phyloP scores from a whole-genome alignment of 2,329 filamentous ascomycete genomes.

The Fusarium ramigenum region DNA sequence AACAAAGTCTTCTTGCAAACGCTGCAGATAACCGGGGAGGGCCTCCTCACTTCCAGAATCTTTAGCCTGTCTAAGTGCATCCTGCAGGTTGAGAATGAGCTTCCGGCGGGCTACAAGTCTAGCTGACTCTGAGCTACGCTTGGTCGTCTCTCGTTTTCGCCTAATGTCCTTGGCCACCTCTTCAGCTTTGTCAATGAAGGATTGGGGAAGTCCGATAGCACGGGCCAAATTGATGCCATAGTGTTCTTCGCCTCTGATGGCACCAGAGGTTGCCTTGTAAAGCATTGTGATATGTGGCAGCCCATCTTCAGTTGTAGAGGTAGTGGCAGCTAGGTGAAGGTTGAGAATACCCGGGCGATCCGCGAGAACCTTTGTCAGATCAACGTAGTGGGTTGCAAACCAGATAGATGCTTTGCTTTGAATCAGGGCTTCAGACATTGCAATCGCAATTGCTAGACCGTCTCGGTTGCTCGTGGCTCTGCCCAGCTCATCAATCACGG shows the following conservation, averaged over 20 bases:
- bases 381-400: conserved; percentile 93
- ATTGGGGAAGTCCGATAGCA: conserved; percentile 75
- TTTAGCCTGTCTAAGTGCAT: conserved; percentile 75
- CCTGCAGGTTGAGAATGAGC: conserved; percentile 76
- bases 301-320: conserved; percentile 59
- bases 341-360: conserved; percentile 83
- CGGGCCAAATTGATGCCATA: conserved; percentile 88
- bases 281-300: conserved; percentile 80
- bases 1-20: conserved; percentile 76
- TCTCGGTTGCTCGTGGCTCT: conserved; percentile 90
- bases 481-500: conserved; percentile 91
- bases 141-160: conserved; percentile 64
- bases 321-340: conserved; percentile 80
- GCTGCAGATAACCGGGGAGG: conserved; percentile 54
- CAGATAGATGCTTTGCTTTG: conserved; percentile 82
- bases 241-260: conserved; percentile 70
- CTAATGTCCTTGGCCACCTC: conserved; percentile 71
- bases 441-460: conserved; percentile 87
- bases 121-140: conserved; percentile 66
- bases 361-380: conserved; percentile 79
- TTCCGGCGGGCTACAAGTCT: conserved; percentile 73
- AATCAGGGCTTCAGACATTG: conserved; percentile 88
- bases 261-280: conserved; percentile 82
- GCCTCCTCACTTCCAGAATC: conserved; percentile 70
- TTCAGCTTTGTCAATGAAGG: conserved; percentile 74